Base-by-base conservation (phyloP, 1,284 basidiomycete genomes). In the Dichomitus squalens region DNA sequence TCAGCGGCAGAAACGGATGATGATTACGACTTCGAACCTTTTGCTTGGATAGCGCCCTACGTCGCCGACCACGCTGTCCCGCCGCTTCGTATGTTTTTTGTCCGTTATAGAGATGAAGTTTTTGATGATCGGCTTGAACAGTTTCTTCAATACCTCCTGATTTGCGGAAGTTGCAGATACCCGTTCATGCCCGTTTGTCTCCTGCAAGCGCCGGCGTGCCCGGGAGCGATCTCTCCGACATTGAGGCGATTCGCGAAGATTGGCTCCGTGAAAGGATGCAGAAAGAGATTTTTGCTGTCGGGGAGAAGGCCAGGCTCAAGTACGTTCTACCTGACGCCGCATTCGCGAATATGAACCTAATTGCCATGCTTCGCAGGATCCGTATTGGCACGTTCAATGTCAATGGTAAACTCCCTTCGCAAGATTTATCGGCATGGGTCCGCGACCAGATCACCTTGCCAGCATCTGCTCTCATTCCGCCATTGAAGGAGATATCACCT, bases 301-400 rank as follows among this genome's bases (percentile, higher is more conserved):
- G 55, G 40, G 21, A 49, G 31, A 64, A 60, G 55, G 53, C 52
- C 34, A 39, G 12, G 25, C 65, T 72, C 3, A 64, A 61, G 73
- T 74, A 46, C 27, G 36, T 54, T 16, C 25, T 33, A 23, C 21
- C 33, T 23, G 39, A 20, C n/a, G 18, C 12, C 27, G 21, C 14
- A 25, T 33, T 34, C 11, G 11, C 18, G 21, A 21, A 47, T 14
- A 43, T 25, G 53, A 31, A 21, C 29, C 41, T 44, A 27, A 44
- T 27, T 27, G 27, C 18, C n/a, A 16, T 3, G 7, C 25, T 27
- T 27, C 25, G 34, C 59, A 87, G 85, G 40, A 67, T 92, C 50
- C 83, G 88, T 3, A 60, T 90, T 16, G 89, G 90, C 16, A 89
- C 87, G 2, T 92, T 92, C 74, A 92, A 92, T 63, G 90, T 92